These are phyloP conservation scores for Phytophthora foliorum DNA, from an alignment of 352 stramenopile genomes.

Conservation along the genomic window DNA sequence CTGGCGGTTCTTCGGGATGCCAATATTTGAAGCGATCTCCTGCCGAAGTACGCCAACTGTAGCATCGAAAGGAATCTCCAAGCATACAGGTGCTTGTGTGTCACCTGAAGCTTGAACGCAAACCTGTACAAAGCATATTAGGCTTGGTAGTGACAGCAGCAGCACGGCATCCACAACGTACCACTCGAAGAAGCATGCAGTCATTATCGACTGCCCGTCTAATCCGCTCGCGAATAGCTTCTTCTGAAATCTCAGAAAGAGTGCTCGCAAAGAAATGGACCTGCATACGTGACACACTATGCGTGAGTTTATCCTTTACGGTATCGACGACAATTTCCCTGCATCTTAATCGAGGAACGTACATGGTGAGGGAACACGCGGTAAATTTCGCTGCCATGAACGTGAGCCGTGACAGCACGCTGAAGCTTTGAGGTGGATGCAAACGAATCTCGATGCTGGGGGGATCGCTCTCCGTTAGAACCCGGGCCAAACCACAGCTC, in stretches of 20 bases:
- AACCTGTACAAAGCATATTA: constrained; percentile 49
- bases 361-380: constrained; percentile 91
- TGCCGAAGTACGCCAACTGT: constrained; percentile 77
- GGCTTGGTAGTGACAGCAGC: constrained; percentile 4
- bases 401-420: constrained; percentile 80
- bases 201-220: constrained; percentile 87
- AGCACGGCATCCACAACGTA: constrained; percentile 31
- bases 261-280: constrained; percentile 89
- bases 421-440: constrained; percentile 82
- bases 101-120: constrained; percentile 89
- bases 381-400: constrained; percentile 88
- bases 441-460: constrained; percentile 51
- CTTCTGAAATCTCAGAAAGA: constrained; percentile 83
- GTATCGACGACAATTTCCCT: background rate
- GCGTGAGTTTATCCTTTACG: background rate
- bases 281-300: constrained; percentile 32
- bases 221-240: constrained; percentile 87
- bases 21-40: constrained; percentile 84
- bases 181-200: constrained; percentile 88
- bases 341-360: constrained; percentile 20
- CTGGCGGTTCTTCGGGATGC: constrained; percentile 83
- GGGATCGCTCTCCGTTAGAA: constrained; percentile 54
- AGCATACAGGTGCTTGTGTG: constrained; percentile 76
- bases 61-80: constrained; percentile 86
- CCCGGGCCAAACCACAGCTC: constrained; percentile 64